phyloP scores from a whole-genome alignment of 306 rosid genomes.

The Cicer judaicum region DNA sequence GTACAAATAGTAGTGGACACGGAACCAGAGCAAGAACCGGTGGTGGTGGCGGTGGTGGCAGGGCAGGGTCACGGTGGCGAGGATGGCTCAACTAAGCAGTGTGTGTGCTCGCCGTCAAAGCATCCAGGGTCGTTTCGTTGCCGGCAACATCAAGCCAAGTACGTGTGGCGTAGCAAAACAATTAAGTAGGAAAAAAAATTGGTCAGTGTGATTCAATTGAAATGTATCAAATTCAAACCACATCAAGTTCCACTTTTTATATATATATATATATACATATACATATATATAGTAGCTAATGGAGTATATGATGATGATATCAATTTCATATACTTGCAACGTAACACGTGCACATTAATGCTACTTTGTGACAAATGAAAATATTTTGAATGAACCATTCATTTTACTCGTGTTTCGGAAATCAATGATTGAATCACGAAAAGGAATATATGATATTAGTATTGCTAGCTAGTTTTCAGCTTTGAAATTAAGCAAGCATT shows the following conservation, averaged over 20 bases:
- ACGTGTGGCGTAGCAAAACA: conserved; percentile 62
- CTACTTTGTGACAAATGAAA: too few species aligned
- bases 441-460: too few species aligned
- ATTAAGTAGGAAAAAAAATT: conserved; percentile 5
- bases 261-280: too few species aligned
- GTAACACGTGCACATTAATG: too few species aligned
- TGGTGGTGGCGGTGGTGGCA: neutral
- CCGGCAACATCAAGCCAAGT: conserved; percentile 63
- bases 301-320: too few species aligned
- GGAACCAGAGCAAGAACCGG: conserved; percentile 30
- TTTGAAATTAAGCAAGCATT: too few species aligned
- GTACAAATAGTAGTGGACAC: conserved; percentile 21
- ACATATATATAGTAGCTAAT: too few species aligned
- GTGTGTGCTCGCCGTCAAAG: conserved; percentile 74
- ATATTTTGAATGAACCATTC: too few species aligned
- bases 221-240: neutral
- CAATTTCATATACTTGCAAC: too few species aligned
- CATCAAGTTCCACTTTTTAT: neutral
- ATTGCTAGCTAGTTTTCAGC: too few species aligned
- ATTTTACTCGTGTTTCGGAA: too few species aligned
- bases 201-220: conserved; percentile 19
- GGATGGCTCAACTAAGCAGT: conserved; percentile 39
- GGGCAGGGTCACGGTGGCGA: conserved; percentile 22
- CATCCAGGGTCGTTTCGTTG: conserved; percentile 88
- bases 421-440: too few species aligned